Evolutionary conservation across 2,329 filamentous ascomycete species (phyloP).

Genomic region (Sporothrix protearum): DNA sequence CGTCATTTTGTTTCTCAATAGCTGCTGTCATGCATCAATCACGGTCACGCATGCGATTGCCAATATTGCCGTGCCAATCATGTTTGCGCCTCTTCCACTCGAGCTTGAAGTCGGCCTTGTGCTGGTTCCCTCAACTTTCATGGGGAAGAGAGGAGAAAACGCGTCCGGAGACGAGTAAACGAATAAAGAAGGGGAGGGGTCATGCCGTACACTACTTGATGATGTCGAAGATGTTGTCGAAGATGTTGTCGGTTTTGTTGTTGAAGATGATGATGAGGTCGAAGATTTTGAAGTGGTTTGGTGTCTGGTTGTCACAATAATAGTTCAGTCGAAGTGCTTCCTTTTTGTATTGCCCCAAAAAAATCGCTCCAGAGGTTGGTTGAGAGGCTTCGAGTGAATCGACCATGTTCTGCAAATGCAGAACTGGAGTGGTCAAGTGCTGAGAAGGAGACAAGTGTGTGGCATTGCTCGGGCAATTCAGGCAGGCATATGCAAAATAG

Average conservation of each 20-base stretch:
- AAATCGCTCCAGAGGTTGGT: not conserved
- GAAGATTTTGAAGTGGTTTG: slow-evolving; percentile 9
- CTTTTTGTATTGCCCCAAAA: not conserved
- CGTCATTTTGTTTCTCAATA: not conserved
- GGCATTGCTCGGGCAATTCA: not conserved
- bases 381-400: not conserved
- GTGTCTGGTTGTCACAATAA: slow-evolving; percentile 16
- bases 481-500: not conserved
- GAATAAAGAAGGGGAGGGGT: not conserved
- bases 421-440: not conserved
- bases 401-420: not conserved
- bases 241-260: not conserved
- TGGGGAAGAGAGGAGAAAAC: not conserved
- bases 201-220: slow-evolving; percentile 26
- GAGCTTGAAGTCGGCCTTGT: not conserved
- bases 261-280: not conserved
- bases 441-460: not conserved
- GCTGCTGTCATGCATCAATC: slow-evolving; percentile 10
- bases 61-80: slow-evolving; percentile 8
- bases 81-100: not conserved
- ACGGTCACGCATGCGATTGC: slow-evolving; percentile 18
- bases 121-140: not conserved
- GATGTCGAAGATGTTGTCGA: slow-evolving; percentile 13
- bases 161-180: not conserved
- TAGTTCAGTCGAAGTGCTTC: slow-evolving; percentile 22